Evolutionary conservation across 805 yeast genomes (phyloP).

Genomic region (Wickerhamomyces sydowiorum): DNA sequence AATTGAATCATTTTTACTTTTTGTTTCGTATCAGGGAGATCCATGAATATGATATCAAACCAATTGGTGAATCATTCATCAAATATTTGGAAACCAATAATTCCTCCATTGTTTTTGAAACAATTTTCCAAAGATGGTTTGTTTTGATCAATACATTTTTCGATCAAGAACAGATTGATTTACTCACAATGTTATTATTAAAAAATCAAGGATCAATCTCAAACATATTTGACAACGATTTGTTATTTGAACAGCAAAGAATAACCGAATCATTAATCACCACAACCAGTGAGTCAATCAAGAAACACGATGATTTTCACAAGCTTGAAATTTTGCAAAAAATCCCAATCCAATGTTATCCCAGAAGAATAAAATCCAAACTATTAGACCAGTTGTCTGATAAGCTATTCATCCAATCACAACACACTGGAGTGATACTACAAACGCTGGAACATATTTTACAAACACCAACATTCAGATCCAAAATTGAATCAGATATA

Average conservation of each 20-base stretch:
- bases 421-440: conserved; percentile 6
- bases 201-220: conserved; percentile 14
- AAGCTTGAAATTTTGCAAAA: conserved; percentile 6
- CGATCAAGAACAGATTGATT: conserved; percentile 22
- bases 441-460: conserved; percentile 34
- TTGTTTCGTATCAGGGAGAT: conserved; percentile 48
- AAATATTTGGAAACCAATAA: conserved; percentile 12
- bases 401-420: conserved; percentile 3
- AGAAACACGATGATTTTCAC: background rate
- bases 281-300: conserved; percentile 7
- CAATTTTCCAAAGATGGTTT: conserved; percentile 48
- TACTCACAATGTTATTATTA: conserved; percentile 26
- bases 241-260: conserved; percentile 41
- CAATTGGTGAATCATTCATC: conserved; percentile 20
- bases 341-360: conserved; percentile 47
- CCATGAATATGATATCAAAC: conserved; percentile 22
- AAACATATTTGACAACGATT: conserved; percentile 28
- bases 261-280: conserved; percentile 28
- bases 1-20: conserved; percentile 24
- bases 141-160: conserved; percentile 37
- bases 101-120: conserved; percentile 12
- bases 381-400: conserved; percentile 19
- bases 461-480: conserved; percentile 46
- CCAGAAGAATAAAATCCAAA: conserved; percentile 28
- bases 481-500: conserved; percentile 43